Base-by-base conservation (phyloP, 306 rosid species). In the Trifolium fragiferum region DNA sequence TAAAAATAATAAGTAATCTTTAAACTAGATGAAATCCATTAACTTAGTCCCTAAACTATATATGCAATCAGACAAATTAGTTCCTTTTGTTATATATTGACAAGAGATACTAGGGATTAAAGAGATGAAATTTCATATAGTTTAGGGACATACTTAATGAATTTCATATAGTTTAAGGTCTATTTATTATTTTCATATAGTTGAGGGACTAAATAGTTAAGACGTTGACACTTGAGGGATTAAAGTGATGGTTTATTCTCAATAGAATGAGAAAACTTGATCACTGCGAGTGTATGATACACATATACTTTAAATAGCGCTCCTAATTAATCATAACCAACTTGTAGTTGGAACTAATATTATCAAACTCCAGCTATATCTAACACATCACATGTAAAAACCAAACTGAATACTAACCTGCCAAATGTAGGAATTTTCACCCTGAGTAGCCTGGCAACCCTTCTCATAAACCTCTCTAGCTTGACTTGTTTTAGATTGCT, bases 361-460 rank as follows among this genome's bases (percentile, higher is more conserved):
- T 2, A 57, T 23, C 8, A 57, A 21, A 21, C 35, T 11, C 63
- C 63, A 21, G 23, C 35, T 57, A 55, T 23, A 20, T 21, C n/a
- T 55, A 55, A 11, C 15, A 10, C 62, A 55, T 77, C 40, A 37
- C 62, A 38, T 51, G 77, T 76, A 79, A 76, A 50, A 21, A 15
- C 16, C 64, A 2, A 66, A 25, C 2, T 13, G 15, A 66, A 75
- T 20, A 70, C 80, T 75, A 74, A 94, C 98, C 97, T 91, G 98
- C 98, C 98, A 94, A 72, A 94, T 86, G 85, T 69, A 94, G 37
- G 97, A 70, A 84, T 94, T 94, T 84, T 94, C 97, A 77, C 97
- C 97, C 73, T 91, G 97, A 55, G 97, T 94, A 44, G 97, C 94
- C 43, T 94, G 98, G 82, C 96, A 89, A 62, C 98, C 98, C 82